phyloP scores from a whole-genome alignment of 1,284 basidiomycete species.

The Trametes pubescens region DNA sequence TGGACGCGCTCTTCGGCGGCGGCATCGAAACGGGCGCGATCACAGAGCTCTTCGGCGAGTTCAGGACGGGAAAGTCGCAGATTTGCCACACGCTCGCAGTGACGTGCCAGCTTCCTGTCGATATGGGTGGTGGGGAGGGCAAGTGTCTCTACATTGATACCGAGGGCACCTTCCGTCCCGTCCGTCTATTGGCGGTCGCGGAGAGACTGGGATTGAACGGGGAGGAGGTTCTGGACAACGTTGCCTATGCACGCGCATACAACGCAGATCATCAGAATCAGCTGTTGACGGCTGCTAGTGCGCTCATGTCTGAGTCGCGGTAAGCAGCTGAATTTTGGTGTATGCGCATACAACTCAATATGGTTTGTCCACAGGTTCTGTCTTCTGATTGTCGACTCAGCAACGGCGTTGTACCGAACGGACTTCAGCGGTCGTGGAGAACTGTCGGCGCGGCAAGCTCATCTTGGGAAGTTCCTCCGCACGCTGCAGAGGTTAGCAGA shows the following conservation, averaged over 20 bases:
- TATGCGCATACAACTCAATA: conserved; percentile 28
- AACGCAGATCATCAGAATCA: conserved; percentile 98
- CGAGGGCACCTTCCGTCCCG: conserved; percentile 98
- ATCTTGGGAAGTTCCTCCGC: conserved; percentile 97
- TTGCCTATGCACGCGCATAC: conserved; percentile 98
- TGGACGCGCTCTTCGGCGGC: conserved; percentile 96
- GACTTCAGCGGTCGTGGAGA: conserved; percentile 98
- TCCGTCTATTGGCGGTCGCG: conserved; percentile 92
- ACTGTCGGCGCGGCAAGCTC: conserved; percentile 93
- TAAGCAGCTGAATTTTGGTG: conserved; percentile 46
- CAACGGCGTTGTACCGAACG: conserved; percentile 95
- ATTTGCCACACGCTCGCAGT: conserved; percentile 98
- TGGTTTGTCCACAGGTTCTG: conserved; percentile 77
- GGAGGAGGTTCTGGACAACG: conserved; percentile 98
- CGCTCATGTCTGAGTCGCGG: conserved; percentile 98
- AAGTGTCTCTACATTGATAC: conserved; percentile 99
- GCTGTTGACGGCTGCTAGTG: conserved; percentile 91
- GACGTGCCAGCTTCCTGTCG: conserved; percentile 96
- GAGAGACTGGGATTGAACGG: conserved; percentile 96
- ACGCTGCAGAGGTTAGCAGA: conserved; percentile 94
- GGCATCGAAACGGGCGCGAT: conserved; percentile 99
- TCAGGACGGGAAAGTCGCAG: conserved; percentile 98
- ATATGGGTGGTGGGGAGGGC: conserved; percentile 98
- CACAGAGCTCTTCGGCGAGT: conserved; percentile 99
- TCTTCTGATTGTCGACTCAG: conserved; percentile 95